Conservation (phyloP, 805 yeast species). For the Cephaloascus fragrans region DNA sequence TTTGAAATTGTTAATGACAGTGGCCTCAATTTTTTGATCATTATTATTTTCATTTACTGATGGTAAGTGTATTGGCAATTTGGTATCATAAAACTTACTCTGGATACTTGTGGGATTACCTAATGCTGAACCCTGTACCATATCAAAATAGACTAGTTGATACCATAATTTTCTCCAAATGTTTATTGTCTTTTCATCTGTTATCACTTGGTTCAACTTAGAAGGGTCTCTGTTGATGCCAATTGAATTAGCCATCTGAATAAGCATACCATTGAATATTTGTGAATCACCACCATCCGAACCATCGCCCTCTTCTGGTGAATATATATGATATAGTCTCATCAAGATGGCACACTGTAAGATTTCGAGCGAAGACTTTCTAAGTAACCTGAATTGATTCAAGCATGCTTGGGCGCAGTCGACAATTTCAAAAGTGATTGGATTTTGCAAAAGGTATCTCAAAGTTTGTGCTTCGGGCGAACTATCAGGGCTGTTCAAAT, state of each 20-base stretch:
- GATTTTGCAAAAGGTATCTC: conserved; percentile 32
- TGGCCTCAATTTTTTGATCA: neutral
- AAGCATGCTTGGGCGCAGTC: conserved; percentile 45
- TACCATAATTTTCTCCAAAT: conserved; percentile 17
- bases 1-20: neutral
- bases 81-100: conserved; percentile 8
- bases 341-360: conserved; percentile 20
- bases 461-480: conserved; percentile 14
- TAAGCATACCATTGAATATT: conserved; percentile 41
- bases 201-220: conserved; percentile 18
- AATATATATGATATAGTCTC: conserved; percentile 20
- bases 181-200: conserved; percentile 10
- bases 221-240: conserved; percentile 66
- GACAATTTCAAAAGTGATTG: conserved; percentile 33
- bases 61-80: conserved; percentile 5
- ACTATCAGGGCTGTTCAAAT: conserved; percentile 13
- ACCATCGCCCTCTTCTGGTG: conserved; percentile 32
- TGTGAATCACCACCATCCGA: conserved; percentile 29
- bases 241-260: conserved; percentile 59
- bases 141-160: conserved; percentile 21
- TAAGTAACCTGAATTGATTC: conserved; percentile 40
- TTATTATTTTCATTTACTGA: neutral
- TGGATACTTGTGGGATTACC: conserved; percentile 12
- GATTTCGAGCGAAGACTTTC: conserved; percentile 20
- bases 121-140: conserved; percentile 27